These are phyloP conservation scores for Fomitopsis schrenkii DNA, from an alignment of 1,284 basidiomycete species.

Conservation along the genomic window DNA sequence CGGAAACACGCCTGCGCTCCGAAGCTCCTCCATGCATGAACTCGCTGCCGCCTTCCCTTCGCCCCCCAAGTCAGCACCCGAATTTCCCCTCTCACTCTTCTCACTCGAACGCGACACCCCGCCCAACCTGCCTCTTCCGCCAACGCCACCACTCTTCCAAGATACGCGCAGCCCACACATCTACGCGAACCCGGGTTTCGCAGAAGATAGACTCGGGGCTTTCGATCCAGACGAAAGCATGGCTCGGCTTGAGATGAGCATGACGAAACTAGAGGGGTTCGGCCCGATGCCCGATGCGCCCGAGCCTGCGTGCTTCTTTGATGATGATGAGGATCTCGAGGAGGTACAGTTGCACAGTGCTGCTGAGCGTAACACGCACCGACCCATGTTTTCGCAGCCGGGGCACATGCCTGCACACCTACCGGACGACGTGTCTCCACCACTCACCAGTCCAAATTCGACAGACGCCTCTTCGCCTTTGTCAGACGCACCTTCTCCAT, in stretches of 20 bases:
- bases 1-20: background rate
- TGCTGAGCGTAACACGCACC: background rate
- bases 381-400: background rate
- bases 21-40: background rate
- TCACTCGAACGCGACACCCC: conserved; percentile 1
- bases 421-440: background rate
- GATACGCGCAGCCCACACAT: conserved; percentile 4
- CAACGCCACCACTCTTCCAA: conserved; percentile 2
- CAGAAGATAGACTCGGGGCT: conserved; percentile 10
- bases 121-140: conserved; percentile 12
- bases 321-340: background rate
- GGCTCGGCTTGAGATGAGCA: conserved; percentile 13
- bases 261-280: conserved; percentile 16
- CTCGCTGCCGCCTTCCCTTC: conserved; percentile 8
- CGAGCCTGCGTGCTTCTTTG: conserved; percentile 1
- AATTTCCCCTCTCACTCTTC: conserved; percentile 6
- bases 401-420: background rate
- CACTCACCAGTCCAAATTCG: background rate
- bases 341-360: background rate
- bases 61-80: conserved; percentile 4
- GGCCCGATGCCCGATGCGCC: background rate
- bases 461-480: background rate
- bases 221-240: conserved; percentile 19
- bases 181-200: background rate
- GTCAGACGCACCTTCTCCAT: background rate